Percentiles rank a stretch among this genome's conserved stretches.
Conservation (phyloP, 2,329 filamentous ascomycete genomes). For the Akanthomyces lecanii region DNA sequence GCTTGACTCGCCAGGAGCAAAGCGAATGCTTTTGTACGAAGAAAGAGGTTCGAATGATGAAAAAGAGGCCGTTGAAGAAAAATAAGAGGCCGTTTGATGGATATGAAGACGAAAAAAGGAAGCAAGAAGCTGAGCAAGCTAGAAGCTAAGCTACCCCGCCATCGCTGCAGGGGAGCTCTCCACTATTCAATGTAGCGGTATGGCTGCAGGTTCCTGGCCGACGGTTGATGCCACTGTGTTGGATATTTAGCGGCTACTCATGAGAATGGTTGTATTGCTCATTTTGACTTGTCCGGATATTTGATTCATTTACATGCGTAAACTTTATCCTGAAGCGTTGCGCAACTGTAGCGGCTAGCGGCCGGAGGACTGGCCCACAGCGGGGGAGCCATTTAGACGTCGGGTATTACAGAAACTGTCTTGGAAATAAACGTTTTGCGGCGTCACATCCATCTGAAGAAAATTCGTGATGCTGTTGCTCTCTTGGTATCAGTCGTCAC, state of each 20-base stretch:
- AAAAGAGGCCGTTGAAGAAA: neutral
- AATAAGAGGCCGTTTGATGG: neutral
- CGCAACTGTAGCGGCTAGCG: neutral
- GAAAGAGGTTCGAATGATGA: neutral
- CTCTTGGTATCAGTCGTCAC: neutral
- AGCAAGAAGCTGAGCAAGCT: neutral
- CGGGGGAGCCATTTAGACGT: slow-evolving; percentile 1
- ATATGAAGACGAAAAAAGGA: neutral
- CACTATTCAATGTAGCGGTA: slow-evolving; percentile 4
- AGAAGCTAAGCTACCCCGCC: slow-evolving; percentile 12
- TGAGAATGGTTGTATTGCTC: neutral
- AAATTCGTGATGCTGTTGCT: neutral
- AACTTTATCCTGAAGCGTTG: neutral
- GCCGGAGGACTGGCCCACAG: neutral
- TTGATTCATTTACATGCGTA: neutral
- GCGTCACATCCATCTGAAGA: no score
- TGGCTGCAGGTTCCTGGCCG: neutral
- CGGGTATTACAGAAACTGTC: neutral
- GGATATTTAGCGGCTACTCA: neutral
- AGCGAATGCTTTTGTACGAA: neutral
- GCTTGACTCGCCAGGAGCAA: neutral
- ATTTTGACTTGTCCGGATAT: neutral
- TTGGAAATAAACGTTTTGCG: neutral
- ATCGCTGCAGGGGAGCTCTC: slow-evolving; percentile 7
- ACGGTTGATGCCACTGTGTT: neutral